phyloP scores from a whole-genome alignment of 1,139 yeast species.

The Zygotorulaspora mrakii region DNA sequence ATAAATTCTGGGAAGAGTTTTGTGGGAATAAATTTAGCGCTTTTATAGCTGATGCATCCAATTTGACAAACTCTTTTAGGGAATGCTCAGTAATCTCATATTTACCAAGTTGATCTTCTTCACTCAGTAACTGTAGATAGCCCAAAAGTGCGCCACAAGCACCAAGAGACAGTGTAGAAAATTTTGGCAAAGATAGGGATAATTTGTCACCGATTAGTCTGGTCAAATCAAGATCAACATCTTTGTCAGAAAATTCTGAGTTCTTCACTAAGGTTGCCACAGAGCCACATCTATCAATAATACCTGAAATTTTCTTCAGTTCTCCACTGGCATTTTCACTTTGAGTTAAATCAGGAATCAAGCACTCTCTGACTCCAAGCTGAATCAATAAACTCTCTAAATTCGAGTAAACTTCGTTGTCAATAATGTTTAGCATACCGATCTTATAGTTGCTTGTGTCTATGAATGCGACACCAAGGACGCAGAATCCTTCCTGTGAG shows the following conservation, averaged over 20 bases:
- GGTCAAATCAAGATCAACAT: slow-evolving; percentile 69
- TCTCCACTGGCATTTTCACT: slow-evolving; percentile 42
- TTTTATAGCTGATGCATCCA: slow-evolving; percentile 84
- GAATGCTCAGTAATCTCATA: slow-evolving; percentile 62
- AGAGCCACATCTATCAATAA: slow-evolving; percentile 70
- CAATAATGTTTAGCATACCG: slow-evolving; percentile 76
- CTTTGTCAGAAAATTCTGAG: slow-evolving; percentile 53
- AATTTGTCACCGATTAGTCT: slow-evolving; percentile 55
- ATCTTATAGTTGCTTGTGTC: slow-evolving; percentile 65
- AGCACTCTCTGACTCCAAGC: slow-evolving; percentile 80
- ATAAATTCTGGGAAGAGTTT: slow-evolving; percentile 23
- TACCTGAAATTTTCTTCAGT: slow-evolving; percentile 52
- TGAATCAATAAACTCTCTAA: slow-evolving; percentile 83
- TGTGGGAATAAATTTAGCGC: slow-evolving; percentile 82
- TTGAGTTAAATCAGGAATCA: slow-evolving; percentile 51
- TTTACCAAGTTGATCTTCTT: slow-evolving; percentile 51
- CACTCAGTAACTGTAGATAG: slow-evolving; percentile 60
- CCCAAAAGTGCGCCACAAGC: slow-evolving; percentile 33
- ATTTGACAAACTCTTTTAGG: slow-evolving; percentile 72
- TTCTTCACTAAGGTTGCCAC: slow-evolving; percentile 60
- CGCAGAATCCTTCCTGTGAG: slow-evolving; percentile 43
- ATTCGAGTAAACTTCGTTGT: slow-evolving; percentile 82
- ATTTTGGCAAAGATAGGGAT: slow-evolving; percentile 54
- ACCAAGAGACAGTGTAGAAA: slow-evolving; percentile 40
- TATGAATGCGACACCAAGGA: slow-evolving; percentile 75